Conservation (phyloP, 305 asterid genomes). For the Euphrasia arctica region DNA sequence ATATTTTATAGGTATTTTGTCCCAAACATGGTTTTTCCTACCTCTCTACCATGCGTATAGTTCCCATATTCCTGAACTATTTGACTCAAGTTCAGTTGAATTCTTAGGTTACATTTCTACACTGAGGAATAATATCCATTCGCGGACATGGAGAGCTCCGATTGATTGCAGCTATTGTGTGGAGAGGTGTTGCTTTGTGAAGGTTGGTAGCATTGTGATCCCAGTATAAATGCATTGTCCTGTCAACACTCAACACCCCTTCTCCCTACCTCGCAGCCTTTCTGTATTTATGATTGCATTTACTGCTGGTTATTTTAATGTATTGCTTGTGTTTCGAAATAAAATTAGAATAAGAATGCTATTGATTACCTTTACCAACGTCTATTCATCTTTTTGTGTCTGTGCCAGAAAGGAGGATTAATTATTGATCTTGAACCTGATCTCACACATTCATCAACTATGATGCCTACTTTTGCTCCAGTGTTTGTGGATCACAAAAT, state of each 20-base stretch:
- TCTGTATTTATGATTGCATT: not conserved
- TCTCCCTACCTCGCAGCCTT: not conserved
- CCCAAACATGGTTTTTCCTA: constrained; percentile 9
- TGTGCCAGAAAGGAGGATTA: constrained; percentile 84
- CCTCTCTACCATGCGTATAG: constrained; percentile 3
- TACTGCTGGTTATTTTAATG: no score
- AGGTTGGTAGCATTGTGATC: constrained; percentile 56
- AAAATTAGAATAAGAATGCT: not conserved
- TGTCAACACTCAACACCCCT: constrained; percentile 5
- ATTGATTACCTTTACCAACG: constrained; percentile 11
- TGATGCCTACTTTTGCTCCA: constrained; percentile 99
- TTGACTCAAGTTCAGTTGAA: not conserved
- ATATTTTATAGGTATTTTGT: constrained; percentile 7
- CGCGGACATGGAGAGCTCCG: constrained; percentile 98
- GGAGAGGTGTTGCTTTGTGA: constrained; percentile 82
- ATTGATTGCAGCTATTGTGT: constrained; percentile 92
- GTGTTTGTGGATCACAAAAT: constrained; percentile 94
- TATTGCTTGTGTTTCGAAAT: no score
- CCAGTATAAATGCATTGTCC: constrained; percentile 4
- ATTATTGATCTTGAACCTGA: constrained; percentile 87
- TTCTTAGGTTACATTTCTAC: constrained; percentile 78
- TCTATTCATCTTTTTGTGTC: constrained; percentile 18
- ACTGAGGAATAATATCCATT: constrained; percentile 90
- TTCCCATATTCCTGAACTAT: constrained; percentile 6
- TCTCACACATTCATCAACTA: constrained; percentile 84